Conservation (phyloP, 495 filamentous ascomycete genomes). For the Sabuloglossum arenarium region DNA sequence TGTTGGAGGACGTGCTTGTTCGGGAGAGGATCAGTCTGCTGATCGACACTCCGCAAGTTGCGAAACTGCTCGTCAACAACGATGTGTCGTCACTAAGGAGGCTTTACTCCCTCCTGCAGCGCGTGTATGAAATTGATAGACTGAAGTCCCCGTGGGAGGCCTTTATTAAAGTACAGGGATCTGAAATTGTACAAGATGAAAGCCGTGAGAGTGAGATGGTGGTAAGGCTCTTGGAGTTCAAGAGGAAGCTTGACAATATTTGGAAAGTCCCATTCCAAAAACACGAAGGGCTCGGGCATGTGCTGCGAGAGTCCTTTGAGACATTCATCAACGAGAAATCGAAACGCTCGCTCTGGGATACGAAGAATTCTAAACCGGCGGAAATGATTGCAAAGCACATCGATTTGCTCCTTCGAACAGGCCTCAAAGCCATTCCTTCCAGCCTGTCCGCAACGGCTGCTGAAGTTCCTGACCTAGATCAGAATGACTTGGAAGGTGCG, state of each 20-base stretch:
- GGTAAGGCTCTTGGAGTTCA: constrained; percentile 57
- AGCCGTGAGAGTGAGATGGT: constrained; percentile 73
- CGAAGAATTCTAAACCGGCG: constrained; percentile 77
- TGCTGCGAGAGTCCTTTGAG: constrained; percentile 64
- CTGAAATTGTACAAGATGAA: constrained; percentile 59
- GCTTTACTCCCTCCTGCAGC: constrained; percentile 56
- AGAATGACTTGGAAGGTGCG: constrained; percentile 26
- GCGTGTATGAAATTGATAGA: constrained; percentile 37
- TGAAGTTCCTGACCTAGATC: constrained; percentile 19
- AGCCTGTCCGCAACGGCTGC: constrained; percentile 19
- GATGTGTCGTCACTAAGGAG: constrained; percentile 44
- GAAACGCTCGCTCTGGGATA: constrained; percentile 40
- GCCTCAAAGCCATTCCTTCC: constrained; percentile 55
- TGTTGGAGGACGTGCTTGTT: constrained; percentile 48
- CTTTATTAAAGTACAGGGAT: constrained; percentile 61
- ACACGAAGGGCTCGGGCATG: constrained; percentile 52
- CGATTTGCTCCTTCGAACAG: constrained; percentile 69
- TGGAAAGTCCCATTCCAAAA: constrained; percentile 50
- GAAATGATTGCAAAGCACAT: constrained; percentile 99
- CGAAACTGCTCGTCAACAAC: constrained; percentile 42
- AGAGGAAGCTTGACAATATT: constrained; percentile 54
- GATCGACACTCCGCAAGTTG: constrained; percentile 37
- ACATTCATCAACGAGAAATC: constrained; percentile 78
- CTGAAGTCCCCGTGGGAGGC: constrained; percentile 51
- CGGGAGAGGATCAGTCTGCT: constrained; percentile 36